These are phyloP conservation scores for Beauveria scarabaeidicola DNA, from an alignment of 2,329 filamentous ascomycete species.

Conservation along the genomic window DNA sequence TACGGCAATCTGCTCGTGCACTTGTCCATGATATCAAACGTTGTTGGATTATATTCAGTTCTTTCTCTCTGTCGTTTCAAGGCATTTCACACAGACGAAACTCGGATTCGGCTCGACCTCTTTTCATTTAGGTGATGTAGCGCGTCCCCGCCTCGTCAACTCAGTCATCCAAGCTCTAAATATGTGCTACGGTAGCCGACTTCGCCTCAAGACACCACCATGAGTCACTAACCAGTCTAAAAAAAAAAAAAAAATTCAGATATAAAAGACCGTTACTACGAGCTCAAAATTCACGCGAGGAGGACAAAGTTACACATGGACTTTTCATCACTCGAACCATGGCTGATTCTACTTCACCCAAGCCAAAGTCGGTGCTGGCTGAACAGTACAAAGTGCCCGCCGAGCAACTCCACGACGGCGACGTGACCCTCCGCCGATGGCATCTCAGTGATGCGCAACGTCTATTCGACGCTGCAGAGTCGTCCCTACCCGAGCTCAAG, in stretches of 20 bases:
- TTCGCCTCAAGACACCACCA: not conserved
- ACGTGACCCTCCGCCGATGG: conserved; percentile 14
- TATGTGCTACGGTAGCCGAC: not conserved
- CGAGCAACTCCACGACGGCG: conserved; percentile 11
- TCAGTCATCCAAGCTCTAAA: not conserved
- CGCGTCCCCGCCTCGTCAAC: not conserved
- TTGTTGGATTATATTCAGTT: no score
- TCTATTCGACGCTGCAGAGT: conserved; percentile 10
- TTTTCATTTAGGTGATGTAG: no score
- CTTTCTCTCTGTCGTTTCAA: no score
- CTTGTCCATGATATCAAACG: no score
- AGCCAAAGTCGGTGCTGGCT: not conserved
- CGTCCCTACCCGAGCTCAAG: conserved; percentile 13
- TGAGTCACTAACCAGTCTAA: not conserved
- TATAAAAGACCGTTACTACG: not conserved
- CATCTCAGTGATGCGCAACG: conserved; percentile 2
- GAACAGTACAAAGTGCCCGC: conserved; percentile 4
- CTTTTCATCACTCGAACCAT: not conserved
- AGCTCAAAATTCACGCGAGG: not conserved
- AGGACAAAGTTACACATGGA: not conserved
- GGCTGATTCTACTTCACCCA: not conserved
- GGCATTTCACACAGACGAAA: no score
- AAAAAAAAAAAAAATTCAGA: not conserved
- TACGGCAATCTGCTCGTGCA: not conserved
- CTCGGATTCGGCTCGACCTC: no score